These are phyloP conservation scores for barrel medic (Medicago truncatula) DNA, from an alignment of 306 rosid genomes.

Conservation along the genomic window MtrunA17r5.0-ANR NC_053045.1:56529501-56530000, in stretches of 20 bases:
- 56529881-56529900: constrained; percentile 89
- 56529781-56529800: not conserved
- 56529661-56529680: not conserved
- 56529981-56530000: constrained; percentile 73
- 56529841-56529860: constrained; percentile 94
- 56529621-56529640: too few relatives aligned
- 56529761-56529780: not conserved
- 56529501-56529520: too few relatives aligned
- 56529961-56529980: constrained; percentile 93
- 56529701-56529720: not conserved
- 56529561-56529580: too few relatives aligned
- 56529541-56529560: too few relatives aligned
- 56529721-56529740: constrained; percentile 30
- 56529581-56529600: too few relatives aligned
- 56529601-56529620: too few relatives aligned
- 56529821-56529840: constrained; percentile 16
- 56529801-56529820: constrained; percentile 12
- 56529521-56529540: too few relatives aligned
- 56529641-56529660: too few relatives aligned
- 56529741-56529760: constrained; percentile 42
- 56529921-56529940: constrained; percentile 49
- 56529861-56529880: constrained; percentile 93
- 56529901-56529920: constrained; percentile 64
- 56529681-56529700: constrained; percentile 9
- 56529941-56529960: constrained; percentile 78